Evolutionary conservation across 352 stramenopile species (phyloP).

Genomic region (Pythium chondricola): DNA sequence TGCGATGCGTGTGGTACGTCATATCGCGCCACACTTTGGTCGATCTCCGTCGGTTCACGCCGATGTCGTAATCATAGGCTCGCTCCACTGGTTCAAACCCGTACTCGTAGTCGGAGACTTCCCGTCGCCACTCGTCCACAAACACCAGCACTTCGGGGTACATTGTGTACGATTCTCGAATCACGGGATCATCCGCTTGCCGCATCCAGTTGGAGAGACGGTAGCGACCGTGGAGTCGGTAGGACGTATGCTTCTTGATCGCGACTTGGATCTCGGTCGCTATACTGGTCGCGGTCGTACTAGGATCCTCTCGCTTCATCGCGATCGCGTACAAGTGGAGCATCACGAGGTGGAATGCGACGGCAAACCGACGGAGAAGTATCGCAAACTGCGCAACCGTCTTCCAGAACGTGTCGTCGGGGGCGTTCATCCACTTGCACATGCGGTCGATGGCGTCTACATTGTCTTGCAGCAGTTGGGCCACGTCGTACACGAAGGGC

Average conservation of each 20-base stretch:
- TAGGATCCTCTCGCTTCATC: conserved; percentile 13
- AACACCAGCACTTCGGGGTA: conserved; percentile 40
- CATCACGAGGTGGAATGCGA: conserved; percentile 20
- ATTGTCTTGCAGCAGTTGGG: conserved; percentile 1
- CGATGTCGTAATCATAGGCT: conserved; percentile 13
- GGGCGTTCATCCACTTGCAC: conserved; percentile 13
- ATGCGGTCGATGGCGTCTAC: conserved; percentile 7
- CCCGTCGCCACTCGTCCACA: conserved; percentile 30
- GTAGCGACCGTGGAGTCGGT: conserved; percentile 6
- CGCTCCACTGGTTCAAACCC: conserved; percentile 25
- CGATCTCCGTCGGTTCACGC: conserved; percentile 9
- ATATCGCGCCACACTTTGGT: conserved; percentile 26
- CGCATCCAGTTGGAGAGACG: conserved; percentile 9
- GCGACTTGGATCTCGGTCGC: conserved; percentile 2
- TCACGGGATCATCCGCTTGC: conserved; percentile 5
- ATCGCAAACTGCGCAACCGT: conserved; percentile 7
- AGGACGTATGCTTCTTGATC: not conserved
- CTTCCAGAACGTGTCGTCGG: conserved; percentile 15
- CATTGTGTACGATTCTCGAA: conserved; percentile 32
- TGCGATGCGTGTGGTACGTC: conserved; percentile 13
- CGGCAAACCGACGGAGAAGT: conserved; percentile 6
- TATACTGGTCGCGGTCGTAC: not conserved
- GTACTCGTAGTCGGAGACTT: conserved; percentile 11
- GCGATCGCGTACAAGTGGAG: conserved; percentile 18
- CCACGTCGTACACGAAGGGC: not conserved